Evolutionary conservation across 192 early-diverging fungal species (phyloP).

Genomic region (Backusella westeae): DNA sequence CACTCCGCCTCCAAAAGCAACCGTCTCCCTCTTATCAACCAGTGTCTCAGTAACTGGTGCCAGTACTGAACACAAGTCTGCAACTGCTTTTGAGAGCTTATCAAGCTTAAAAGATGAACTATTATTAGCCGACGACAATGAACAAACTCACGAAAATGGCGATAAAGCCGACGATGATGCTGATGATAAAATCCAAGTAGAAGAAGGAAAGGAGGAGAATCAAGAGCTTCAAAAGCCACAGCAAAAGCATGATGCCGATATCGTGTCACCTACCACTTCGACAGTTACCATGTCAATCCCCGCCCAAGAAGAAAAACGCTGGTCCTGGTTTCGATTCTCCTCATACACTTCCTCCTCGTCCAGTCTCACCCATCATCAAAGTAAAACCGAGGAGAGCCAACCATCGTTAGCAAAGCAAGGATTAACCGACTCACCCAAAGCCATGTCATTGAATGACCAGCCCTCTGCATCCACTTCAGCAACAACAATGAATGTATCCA

Average conservation of each 20-base stretch:
- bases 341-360: not conserved
- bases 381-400: not conserved
- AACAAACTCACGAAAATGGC: not conserved
- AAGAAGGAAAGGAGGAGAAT: not conserved
- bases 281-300: not conserved
- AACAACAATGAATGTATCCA: not conserved
- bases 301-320: not conserved
- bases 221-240: not conserved
- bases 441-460: not conserved
- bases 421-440: not conserved
- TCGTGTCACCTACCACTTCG: not conserved
- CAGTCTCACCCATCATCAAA: not conserved
- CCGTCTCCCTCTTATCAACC: not conserved
- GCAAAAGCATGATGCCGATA: not conserved
- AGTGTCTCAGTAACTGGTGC: not conserved
- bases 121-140: not conserved
- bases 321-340: constrained; percentile 4
- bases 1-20: not conserved
- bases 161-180: not conserved
- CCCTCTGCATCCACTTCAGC: not conserved
- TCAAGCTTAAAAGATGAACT: not conserved
- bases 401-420: not conserved
- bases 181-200: not conserved
- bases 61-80: not conserved
- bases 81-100: constrained; percentile 4